Evolutionary conservation across 2,329 filamentous ascomycete species (phyloP), one percentile per base, ranked within the genome.

Genomic region (Septoria petroselini): DNA sequence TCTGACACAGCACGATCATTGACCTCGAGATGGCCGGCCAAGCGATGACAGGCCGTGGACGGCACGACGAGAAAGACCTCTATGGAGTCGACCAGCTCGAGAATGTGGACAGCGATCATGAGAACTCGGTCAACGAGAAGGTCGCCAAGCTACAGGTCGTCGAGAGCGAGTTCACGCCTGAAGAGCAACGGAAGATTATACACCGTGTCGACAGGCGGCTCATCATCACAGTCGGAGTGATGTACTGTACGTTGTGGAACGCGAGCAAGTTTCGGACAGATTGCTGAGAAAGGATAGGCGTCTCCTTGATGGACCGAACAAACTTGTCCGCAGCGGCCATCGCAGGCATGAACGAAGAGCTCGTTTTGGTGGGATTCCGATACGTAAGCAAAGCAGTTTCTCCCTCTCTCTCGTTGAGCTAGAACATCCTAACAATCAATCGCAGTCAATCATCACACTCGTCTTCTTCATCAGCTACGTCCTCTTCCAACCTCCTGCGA

Each of bases 301-400:
- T 60, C 33, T 52, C 50, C 9, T 30, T 54, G 15, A 56, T 56
- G 53, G 88, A 93, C 64, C 76, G 88, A 25, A 88, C 85, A 1
- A 91, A 91, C 67, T 70, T 91, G 65, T 80, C 80, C n/a, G 75
- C 80, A 17, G 86, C 86, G 33, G 80, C 80, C 38, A 84, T 91
- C 65, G 86, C 88, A 15, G 87, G 78, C 48, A 75, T 74, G 72
- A 69, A 57, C 3, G 50, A 41, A 3, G 69, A 73, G 12, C 52
- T 74, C 7, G 43, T 37, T 12, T 21, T 40, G 4, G n/a, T 37
- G 9, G 35, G 23, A 25, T 40, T 48, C 15, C 15, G 19, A 30
- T 43, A 37, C 18, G 29, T 37, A 33, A 31, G 31, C 43, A 17
- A 12, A 27, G 9, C n/a, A n/a, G n/a, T 5, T 27, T 17, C n/a